Conservation (phyloP, 2,329 filamentous ascomycete genomes). For the Botryotinia calthae region DNA sequence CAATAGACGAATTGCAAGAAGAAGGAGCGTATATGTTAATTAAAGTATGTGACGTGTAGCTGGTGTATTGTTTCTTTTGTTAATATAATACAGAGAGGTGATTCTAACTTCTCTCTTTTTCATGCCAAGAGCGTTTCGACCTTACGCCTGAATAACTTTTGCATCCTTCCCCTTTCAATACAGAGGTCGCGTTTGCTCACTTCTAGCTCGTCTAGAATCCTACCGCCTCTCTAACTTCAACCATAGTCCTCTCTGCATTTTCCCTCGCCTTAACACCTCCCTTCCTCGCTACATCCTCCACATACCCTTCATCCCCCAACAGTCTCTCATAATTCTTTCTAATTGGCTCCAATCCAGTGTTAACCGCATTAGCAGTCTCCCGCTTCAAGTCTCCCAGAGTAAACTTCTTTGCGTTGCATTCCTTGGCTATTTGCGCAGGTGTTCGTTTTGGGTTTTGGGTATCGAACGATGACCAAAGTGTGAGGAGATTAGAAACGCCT, state of each 20-base stretch:
- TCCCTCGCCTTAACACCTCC: conserved; percentile 60
- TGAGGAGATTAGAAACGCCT: conserved; percentile 83
- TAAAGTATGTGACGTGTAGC: not conserved
- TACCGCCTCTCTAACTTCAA: conserved; percentile 44
- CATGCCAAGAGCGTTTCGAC: too few relatives aligned
- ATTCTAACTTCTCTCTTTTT: not conserved
- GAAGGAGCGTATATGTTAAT: not conserved
- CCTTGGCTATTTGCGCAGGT: conserved; percentile 44
- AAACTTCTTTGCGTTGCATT: conserved; percentile 40
- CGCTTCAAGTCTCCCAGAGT: conserved; percentile 62
- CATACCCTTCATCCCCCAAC: conserved; percentile 48
- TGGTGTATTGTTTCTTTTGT: not conserved
- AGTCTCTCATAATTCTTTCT: conserved; percentile 55
- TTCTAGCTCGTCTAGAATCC: conserved; percentile 37
- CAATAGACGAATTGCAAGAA: too few relatives aligned
- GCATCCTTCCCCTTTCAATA: not conserved
- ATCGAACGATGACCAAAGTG: conserved; percentile 72
- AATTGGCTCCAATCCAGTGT: conserved; percentile 52
- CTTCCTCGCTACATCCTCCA: conserved; percentile 56
- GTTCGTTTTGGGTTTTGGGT: conserved; percentile 38
- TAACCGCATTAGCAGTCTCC: conserved; percentile 57
- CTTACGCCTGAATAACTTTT: not conserved
- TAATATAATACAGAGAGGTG: not conserved
- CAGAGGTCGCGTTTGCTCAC: not conserved
- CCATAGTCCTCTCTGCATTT: conserved; percentile 56